These are phyloP conservation scores for Penicillium crystallinum DNA, from an alignment of 495 filamentous ascomycete species.

Conservation along the genomic window DNA sequence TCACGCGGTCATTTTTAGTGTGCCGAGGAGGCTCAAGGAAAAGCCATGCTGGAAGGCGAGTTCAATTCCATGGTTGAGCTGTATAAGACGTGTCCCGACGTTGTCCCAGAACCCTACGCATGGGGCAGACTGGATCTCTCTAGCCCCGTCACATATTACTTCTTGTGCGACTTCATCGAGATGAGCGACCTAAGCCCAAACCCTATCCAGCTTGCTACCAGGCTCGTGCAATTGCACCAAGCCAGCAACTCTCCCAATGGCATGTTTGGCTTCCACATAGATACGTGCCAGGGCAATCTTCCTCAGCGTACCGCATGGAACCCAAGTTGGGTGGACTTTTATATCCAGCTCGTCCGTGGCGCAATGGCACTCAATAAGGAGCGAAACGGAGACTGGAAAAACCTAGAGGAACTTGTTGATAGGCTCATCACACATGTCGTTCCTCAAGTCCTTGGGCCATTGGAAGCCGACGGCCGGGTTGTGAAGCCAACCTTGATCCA, in stretches of 20 bases:
- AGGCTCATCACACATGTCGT: not conserved
- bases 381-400: not conserved
- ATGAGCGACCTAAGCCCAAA: not conserved
- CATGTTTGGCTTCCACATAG: slow-evolving; percentile 5
- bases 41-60: not conserved
- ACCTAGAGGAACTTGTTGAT: not conserved
- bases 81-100: not conserved
- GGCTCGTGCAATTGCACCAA: not conserved
- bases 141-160: not conserved
- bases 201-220: not conserved
- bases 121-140: not conserved
- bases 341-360: not conserved
- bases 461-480: not conserved
- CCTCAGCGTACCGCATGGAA: not conserved
- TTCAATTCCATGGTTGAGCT: not conserved
- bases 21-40: not conserved
- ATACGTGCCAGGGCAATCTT: slow-evolving; percentile 1
- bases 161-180: not conserved
- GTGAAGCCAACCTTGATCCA: slow-evolving; percentile 7
- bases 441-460: not conserved
- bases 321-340: not conserved
- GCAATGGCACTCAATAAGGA: not conserved
- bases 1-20: not conserved
- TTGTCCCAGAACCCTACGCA: not conserved
- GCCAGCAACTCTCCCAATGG: slow-evolving; percentile 3